A percentile compares a stretch with the other conserved stretches of the same genome.
phyloP scores from a whole-genome alignment of 805 yeast genomes.

The Martiniozyma abietophila region DNA sequence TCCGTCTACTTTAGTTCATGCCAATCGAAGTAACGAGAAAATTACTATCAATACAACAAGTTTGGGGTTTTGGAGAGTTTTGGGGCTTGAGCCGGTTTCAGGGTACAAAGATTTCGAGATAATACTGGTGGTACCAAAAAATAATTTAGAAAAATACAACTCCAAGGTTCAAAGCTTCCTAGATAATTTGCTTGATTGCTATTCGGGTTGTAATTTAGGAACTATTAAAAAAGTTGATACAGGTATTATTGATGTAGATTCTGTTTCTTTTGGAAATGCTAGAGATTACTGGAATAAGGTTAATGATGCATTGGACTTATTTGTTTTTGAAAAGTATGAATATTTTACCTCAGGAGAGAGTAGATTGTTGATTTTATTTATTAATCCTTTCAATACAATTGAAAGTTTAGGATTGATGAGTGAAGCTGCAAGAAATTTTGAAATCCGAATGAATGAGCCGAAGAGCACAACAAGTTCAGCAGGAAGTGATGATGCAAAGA shows the following conservation, averaged over 20 bases:
- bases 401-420: too few species aligned
- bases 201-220: constrained; percentile 43
- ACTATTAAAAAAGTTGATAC: constrained; percentile 11
- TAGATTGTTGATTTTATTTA: too few species aligned
- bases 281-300: constrained; percentile 3
- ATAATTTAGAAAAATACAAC: constrained; percentile 15
- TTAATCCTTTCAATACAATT: not conserved
- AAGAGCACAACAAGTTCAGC: not conserved
- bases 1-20: too few species aligned
- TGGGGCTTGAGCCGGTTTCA: constrained; percentile 46
- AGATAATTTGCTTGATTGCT: constrained; percentile 32
- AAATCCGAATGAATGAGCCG: not conserved
- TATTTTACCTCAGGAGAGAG: too few species aligned
- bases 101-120: constrained; percentile 44
- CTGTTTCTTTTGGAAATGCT: too few species aligned
- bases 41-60: constrained; percentile 40
- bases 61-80: constrained; percentile 44
- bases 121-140: constrained; percentile 32
- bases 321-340: too few species aligned
- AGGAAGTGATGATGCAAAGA: constrained; percentile 19
- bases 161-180: constrained; percentile 30
- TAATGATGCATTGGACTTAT: not conserved
- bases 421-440: not conserved
- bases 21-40: constrained; percentile 29
- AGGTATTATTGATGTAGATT: constrained; percentile 19